Evolutionary conservation across 192 early-diverging fungal genomes (phyloP), one percentile per base, ranked within the genome.

Genomic region (Glomus cerebriforme): DNA sequence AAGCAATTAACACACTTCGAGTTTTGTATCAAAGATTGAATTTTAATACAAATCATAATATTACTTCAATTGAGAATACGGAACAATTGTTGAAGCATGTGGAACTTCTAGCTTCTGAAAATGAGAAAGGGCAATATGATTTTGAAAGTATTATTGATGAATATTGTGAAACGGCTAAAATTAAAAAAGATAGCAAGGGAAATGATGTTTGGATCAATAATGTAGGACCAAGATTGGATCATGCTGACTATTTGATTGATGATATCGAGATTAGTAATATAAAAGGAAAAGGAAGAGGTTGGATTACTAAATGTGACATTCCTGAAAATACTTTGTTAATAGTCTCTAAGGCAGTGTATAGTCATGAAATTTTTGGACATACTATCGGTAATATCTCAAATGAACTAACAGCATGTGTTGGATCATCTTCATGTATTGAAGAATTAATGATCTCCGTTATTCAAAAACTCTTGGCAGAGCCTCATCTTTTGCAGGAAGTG

Each of bases 191-290:
- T 37, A 37, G 13, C 19, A 17, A 22, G 9, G n/a, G 65, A 13
- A 22, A 67, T 29, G 35, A 37, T 7, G 35, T 7, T 7, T 67
- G 65, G 31, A 8, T 67, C 34, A 2, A 19, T 7, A 19, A 35
- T 13, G 1, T 3, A 17, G 65, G 65, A 22, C 32, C 65, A 13
- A 67, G 65, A 22, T 54, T 72, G 45, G 45, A 72, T 54, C 70
- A 72, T 54, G 70, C 70, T 15, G 70, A 72, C 19, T 72, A 54
- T 15, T 31, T 72, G 1, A 29, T 0, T 72, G n/a, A 72, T 24
- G 70, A 24, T 39, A 72, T 72, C 1, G 70, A 72, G 39, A 43
- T 72, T 26, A 0, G 45, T 31, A 0, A 1, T 13, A 32, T 39
- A 7, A 34, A 27, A 27, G n/a, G 13, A 15, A 72, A 72, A 54